These are phyloP conservation scores for Abrus pulchellus DNA, from an alignment of 306 rosid species.

Conservation along the genomic window DNA sequence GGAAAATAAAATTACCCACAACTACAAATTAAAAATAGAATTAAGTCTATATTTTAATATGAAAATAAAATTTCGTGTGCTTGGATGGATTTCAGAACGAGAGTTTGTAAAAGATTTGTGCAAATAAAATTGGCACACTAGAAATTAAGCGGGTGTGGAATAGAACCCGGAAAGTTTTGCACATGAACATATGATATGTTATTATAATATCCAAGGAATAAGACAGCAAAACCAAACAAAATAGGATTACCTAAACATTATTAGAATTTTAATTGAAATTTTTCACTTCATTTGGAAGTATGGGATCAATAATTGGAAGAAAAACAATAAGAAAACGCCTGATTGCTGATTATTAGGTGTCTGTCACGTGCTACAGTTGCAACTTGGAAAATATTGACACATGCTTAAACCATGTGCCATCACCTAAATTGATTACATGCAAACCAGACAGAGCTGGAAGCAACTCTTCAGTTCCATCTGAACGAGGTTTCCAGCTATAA, in stretches of 20 bases:
- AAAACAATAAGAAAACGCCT: slow-evolving; percentile 34
- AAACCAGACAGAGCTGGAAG: slow-evolving; percentile 43
- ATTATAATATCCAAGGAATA: slow-evolving; percentile 43
- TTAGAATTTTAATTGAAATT: slow-evolving; percentile 24
- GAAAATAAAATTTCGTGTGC: too few species aligned
- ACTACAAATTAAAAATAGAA: too few species aligned
- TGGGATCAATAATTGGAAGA: slow-evolving; percentile 54
- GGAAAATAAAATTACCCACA: too few species aligned
- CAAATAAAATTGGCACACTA: too few species aligned
- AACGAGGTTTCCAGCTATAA: slow-evolving; percentile 39
- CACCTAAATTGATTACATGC: slow-evolving; percentile 44
- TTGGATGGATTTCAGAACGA: too few species aligned
- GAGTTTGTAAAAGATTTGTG: too few species aligned
- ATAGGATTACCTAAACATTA: slow-evolving; percentile 52
- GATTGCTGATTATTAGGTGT: slow-evolving; percentile 49
- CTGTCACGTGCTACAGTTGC: slow-evolving; percentile 51
- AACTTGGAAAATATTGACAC: slow-evolving; percentile 38
- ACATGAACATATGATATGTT: not conserved
- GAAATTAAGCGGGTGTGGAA: not conserved
- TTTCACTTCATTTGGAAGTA: slow-evolving; percentile 50
- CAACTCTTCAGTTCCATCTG: slow-evolving; percentile 30
- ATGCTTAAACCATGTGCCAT: slow-evolving; percentile 40
- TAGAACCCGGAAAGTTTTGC: not conserved
- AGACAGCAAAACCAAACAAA: slow-evolving; percentile 56
- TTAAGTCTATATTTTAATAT: too few species aligned